Percentiles rank a stretch among this genome's conserved stretches.
Evolutionary conservation across 1,139 yeast genomes (phyloP).

Genomic region (Diutina ranongensis): DNA sequence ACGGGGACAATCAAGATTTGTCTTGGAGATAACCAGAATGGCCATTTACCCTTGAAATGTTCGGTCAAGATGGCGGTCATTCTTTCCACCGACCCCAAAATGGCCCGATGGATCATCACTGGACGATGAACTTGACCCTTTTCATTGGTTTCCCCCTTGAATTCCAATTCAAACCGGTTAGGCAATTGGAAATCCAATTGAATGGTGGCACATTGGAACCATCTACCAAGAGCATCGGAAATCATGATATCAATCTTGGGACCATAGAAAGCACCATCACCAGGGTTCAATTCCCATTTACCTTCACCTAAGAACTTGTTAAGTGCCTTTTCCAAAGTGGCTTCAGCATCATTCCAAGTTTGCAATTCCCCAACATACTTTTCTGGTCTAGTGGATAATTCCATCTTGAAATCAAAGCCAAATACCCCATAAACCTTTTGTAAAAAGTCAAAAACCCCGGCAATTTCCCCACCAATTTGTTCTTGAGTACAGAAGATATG

Average conservation of each 20-base stretch:
- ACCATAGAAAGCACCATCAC: conserved; percentile 98
- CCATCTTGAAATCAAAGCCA: conserved; percentile 57
- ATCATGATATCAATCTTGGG: conserved; percentile 95
- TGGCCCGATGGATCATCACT: conserved; percentile 98
- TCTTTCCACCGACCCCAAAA: conserved; percentile 94
- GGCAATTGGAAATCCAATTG: conserved; percentile 98
- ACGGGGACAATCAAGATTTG: conserved; percentile 92
- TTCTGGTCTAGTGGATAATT: conserved; percentile 67
- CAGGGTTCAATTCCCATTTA: conserved; percentile 80
- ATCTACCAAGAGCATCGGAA: conserved; percentile 82
- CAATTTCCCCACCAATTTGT: conserved; percentile 77
- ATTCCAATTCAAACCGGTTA: conserved; percentile 77
- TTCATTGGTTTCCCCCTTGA: conserved; percentile 59
- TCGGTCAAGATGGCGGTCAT: conserved; percentile 96
- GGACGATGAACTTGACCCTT: conserved; percentile 48
- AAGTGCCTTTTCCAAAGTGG: conserved; percentile 61
- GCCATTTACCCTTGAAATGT: conserved; percentile 98
- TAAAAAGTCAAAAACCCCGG: conserved; percentile 69
- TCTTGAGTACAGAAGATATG: conserved; percentile 90
- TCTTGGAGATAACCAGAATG: conserved; percentile 98
- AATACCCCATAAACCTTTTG: conserved; percentile 70
- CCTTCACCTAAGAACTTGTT: conserved; percentile 58
- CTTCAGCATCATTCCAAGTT: conserved; percentile 86
- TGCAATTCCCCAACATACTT: conserved; percentile 66
- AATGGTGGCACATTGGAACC: conserved; percentile 97